Conservation (phyloP, 805 yeast species). For the Teunomyces funiuensis region DNA sequence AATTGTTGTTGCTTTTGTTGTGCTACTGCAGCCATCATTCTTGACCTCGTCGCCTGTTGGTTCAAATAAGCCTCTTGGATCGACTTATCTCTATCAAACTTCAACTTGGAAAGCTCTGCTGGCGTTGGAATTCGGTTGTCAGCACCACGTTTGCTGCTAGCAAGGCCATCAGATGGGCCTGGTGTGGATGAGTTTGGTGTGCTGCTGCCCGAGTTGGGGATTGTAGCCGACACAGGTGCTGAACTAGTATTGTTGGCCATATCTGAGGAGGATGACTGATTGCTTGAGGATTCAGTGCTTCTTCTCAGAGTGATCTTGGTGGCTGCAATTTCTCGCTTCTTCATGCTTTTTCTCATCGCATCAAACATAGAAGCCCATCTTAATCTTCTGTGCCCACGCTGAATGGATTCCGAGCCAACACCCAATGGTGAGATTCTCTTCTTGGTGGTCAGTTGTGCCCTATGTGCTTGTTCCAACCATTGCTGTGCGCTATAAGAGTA, state of each 20-base stretch:
- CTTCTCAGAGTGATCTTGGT: constrained; percentile 26
- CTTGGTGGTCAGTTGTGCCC: constrained; percentile 83
- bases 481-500: constrained; percentile 80
- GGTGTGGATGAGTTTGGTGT: constrained; percentile 13
- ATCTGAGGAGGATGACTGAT: constrained; percentile 4
- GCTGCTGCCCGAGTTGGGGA: constrained; percentile 5
- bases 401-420: constrained; percentile 89
- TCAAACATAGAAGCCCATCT: constrained; percentile 98
- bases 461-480: constrained; percentile 91
- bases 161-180: constrained; percentile 46
- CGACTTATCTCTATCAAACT: constrained; percentile 82
- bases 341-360: constrained; percentile 86
- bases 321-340: constrained; percentile 73
- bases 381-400: constrained; percentile 85
- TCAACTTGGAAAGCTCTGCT: constrained; percentile 76
- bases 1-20: constrained; percentile 17
- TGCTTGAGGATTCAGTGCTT: constrained; percentile 3
- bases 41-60: constrained; percentile 42
- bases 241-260: not conserved
- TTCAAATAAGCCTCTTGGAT: constrained; percentile 69
- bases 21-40: constrained; percentile 44
- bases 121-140: constrained; percentile 63
- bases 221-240: constrained; percentile 8
- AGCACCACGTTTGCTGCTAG: constrained; percentile 32
- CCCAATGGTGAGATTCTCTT: constrained; percentile 90